A percentile compares a stretch with the other conserved stretches of the same genome.
Conservation (phyloP, 305 asterid species). For the Solanum hybrid region DNA sequence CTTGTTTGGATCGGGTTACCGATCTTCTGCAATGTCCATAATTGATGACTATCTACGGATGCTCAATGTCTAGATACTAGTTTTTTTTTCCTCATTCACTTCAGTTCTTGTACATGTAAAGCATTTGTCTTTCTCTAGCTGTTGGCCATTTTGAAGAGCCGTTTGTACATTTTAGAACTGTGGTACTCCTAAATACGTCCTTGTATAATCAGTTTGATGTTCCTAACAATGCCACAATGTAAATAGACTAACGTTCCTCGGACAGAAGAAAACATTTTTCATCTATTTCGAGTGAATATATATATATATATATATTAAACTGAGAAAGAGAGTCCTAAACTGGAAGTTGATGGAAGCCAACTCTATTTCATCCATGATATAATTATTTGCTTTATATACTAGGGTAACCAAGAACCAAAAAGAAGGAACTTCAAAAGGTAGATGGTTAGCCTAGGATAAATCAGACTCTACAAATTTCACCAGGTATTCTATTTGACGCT, state of each 20-base stretch:
- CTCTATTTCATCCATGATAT: neutral
- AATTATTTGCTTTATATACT: neutral
- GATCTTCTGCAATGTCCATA: slow-evolving; percentile 72
- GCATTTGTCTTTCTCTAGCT: neutral
- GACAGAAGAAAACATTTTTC: neutral
- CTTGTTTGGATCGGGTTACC: slow-evolving; percentile 86
- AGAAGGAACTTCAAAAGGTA: neutral
- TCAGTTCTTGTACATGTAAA: neutral
- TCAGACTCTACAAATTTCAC: neutral
- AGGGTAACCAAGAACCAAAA: neutral
- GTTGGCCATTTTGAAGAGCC: neutral
- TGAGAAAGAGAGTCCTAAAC: neutral
- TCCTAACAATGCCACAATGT: neutral
- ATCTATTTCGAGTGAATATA: neutral
- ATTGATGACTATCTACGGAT: slow-evolving; percentile 62
- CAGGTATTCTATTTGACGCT: neutral
- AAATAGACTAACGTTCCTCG: too few relatives aligned
- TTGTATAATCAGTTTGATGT: neutral
- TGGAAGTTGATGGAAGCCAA: neutral
- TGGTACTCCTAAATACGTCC: neutral
- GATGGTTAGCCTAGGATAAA: neutral
- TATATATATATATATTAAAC: neutral
- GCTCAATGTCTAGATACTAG: slow-evolving; percentile 34
- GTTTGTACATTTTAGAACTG: neutral
- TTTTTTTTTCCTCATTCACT: neutral